Base-by-base conservation (phyloP, 768 basidiomycete species). In the Tylopilus balloui region DNA sequence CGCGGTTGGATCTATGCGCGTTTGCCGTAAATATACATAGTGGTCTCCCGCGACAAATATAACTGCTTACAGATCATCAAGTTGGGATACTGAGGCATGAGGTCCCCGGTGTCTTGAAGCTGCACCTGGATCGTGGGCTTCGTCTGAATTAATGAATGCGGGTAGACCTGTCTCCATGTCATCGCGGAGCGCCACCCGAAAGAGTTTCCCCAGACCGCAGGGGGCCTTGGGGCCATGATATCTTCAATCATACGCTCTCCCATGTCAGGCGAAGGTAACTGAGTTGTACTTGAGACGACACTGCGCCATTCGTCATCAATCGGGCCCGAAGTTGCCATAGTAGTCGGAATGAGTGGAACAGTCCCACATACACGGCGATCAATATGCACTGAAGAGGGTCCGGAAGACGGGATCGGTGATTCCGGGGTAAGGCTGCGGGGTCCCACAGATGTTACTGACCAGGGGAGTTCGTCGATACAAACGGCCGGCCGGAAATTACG, bases 371-470 rank as follows among this genome's bases (percentile, higher is more conserved):
- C 56, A 13, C 78, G 79, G 47, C 74, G 60, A 35, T 76, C 79
- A 17, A 83, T 58, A 61, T 83, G 80, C 8, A 83, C 67, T 6
- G 83, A 85, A 12, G 73, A 73, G 25, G 74, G 65, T 24, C 65
- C 71, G 52, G 67, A 66, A 56, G 69, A 73, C 6, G 70, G 65
- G 6, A 69, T 41, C 6, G 71, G 64, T 4, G 77, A 76, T 24
- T 70, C 61, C n/a, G 65, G 63, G 28, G 70, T 68, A 50, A 65
- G 66, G 51, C 71, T 74, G 27, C 66, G 70, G 17, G 86, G 86
- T 10, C 84, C 85, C 1, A 61, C 63, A 11, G 86, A 86, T 3
- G 84, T 79, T 19, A 80, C 71, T 8, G 84, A 83, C 80, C 84
- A 89, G 12, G 71, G 58, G 57, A 73, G 87, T 55, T 88, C 84